phyloP scores from a whole-genome alignment of 2,329 filamentous ascomycete species.

The Paramyrothecium roridum region DNA sequence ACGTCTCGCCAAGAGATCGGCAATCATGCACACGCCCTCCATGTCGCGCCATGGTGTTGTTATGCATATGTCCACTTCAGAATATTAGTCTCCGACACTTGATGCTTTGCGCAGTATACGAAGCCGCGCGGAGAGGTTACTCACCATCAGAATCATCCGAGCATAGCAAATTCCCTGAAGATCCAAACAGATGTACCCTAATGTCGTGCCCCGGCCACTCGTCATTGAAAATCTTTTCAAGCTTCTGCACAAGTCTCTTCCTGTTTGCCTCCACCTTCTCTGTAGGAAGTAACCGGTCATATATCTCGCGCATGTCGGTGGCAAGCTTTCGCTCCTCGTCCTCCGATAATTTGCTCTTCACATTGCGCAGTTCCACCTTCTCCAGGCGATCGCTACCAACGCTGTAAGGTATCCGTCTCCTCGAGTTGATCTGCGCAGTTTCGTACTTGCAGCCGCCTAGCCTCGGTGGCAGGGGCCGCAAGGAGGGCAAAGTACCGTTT shows the following conservation, averaged over 20 bases:
- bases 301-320: constrained; percentile 81
- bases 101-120: not conserved
- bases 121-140: constrained; percentile 22
- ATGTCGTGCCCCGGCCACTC: constrained; percentile 92
- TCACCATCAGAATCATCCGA: constrained; percentile 94
- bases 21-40: constrained; percentile 87
- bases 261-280: constrained; percentile 74
- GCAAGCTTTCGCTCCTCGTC: constrained; percentile 74
- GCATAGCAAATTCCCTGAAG: constrained; percentile 90
- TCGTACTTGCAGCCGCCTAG: constrained; percentile 79
- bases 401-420: constrained; percentile 87
- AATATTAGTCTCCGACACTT: not conserved
- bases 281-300: constrained; percentile 80
- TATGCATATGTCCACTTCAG: constrained; percentile 91
- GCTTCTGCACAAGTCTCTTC: constrained; percentile 74
- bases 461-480: constrained; percentile 60
- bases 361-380: constrained; percentile 66
- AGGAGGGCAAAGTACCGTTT: constrained; percentile 67
- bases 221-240: constrained; percentile 83
- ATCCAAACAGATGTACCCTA: constrained; percentile 92
- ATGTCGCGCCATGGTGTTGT: constrained; percentile 85
- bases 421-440: constrained; percentile 75
- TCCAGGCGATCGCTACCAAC: constrained; percentile 78
- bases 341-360: constrained; percentile 67
- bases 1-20: constrained; percentile 82